Percentiles rank a stretch among this genome's conserved stretches.
Conservation (phyloP, 1,284 basidiomycete genomes). For the Cystobasidium sp. region DNA sequence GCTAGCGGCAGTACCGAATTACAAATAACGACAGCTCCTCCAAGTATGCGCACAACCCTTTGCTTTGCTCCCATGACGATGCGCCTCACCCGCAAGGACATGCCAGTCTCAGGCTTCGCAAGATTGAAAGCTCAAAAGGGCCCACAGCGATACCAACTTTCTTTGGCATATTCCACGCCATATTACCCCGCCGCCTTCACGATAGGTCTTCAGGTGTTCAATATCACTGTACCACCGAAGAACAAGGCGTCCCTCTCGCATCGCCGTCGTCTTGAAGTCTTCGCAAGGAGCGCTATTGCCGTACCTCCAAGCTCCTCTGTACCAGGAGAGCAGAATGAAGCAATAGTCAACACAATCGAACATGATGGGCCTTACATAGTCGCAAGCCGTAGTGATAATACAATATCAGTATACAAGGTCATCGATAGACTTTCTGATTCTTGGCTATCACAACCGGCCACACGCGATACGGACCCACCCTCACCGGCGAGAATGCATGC, state of each 20-base stretch:
- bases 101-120: neutral
- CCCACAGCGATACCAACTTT: slow-evolving; percentile 48
- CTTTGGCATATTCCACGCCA: slow-evolving; percentile 54
- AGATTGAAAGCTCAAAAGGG: neutral
- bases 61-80: slow-evolving; percentile 30
- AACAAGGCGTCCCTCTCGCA: neutral
- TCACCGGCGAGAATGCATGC: slow-evolving; percentile 13
- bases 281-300: slow-evolving; percentile 46
- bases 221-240: slow-evolving; percentile 44
- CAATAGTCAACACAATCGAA: slow-evolving; percentile 49
- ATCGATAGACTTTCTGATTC: slow-evolving; percentile 44
- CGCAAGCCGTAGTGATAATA: slow-evolving; percentile 52
- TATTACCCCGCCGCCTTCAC: slow-evolving; percentile 53
- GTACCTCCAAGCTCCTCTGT: neutral
- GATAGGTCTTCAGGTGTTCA: slow-evolving; percentile 54
- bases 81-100: neutral
- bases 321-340: neutral
- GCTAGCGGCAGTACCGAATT: slow-evolving; percentile 25
- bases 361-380: slow-evolving; percentile 54
- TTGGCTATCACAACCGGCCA: neutral
- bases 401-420: slow-evolving; percentile 54
- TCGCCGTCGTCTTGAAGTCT: slow-evolving; percentile 4
- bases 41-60: slow-evolving; percentile 44
- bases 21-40: slow-evolving; percentile 48
- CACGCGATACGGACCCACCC: neutral